Percentiles rank a stretch among this genome's conserved stretches.
Evolutionary conservation across 352 stramenopile species (phyloP).

Genomic region (Phytophthora nicotianae): DNA sequence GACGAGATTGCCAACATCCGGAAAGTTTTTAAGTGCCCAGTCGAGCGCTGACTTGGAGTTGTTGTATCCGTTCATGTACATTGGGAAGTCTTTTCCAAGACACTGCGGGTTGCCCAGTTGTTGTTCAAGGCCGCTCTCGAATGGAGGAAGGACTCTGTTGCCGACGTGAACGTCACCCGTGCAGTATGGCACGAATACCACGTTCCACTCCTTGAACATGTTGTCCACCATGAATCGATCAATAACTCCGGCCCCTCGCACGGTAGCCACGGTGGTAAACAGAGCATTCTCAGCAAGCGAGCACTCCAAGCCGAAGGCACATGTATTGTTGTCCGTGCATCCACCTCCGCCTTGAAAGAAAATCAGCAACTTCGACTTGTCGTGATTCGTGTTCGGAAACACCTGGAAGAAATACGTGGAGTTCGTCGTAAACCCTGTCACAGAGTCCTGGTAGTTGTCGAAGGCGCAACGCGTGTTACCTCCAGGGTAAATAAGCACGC

Average conservation of each 20-base stretch:
- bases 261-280: slow-evolving; percentile 46
- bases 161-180: slow-evolving; percentile 71
- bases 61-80: slow-evolving; percentile 65
- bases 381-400: slow-evolving; percentile 42
- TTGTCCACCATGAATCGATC: slow-evolving; percentile 57
- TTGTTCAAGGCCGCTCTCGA: slow-evolving; percentile 37
- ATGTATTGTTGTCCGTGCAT: slow-evolving; percentile 63
- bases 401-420: slow-evolving; percentile 67
- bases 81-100: slow-evolving; percentile 41
- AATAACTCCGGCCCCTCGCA: slow-evolving; percentile 50
- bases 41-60: slow-evolving; percentile 64
- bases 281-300: slow-evolving; percentile 38
- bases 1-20: slow-evolving; percentile 53
- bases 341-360: slow-evolving; percentile 67
- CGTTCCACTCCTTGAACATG: slow-evolving; percentile 74
- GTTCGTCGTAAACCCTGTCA: slow-evolving; percentile 41
- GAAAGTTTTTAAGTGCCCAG: slow-evolving; percentile 68
- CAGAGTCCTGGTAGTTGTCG: slow-evolving; percentile 41
- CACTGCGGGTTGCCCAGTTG: slow-evolving; percentile 44
- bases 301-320: slow-evolving; percentile 61
- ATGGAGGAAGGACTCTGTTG: slow-evolving; percentile 30
- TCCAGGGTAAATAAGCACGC: slow-evolving; percentile 50
- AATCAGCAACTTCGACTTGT: slow-evolving; percentile 67
- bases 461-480: slow-evolving; percentile 58
- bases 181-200: slow-evolving; percentile 77